These are phyloP conservation scores for Ilyonectria sp. DNA, from an alignment of 2,329 filamentous ascomycete species.

Conservation along the genomic window DNA sequence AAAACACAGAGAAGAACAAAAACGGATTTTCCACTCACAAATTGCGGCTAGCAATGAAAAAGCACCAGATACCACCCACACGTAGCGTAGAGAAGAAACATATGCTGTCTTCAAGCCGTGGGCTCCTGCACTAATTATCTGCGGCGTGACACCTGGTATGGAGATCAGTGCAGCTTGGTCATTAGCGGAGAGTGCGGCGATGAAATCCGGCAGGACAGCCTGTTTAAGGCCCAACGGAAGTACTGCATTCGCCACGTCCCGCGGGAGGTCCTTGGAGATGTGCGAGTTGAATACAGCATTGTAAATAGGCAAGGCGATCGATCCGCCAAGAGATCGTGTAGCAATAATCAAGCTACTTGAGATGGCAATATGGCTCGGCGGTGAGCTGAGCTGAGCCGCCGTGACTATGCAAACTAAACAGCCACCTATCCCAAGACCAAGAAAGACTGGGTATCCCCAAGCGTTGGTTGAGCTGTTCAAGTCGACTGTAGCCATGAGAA, in stretches of 20 bases:
- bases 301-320: constrained; percentile 55
- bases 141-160: constrained; percentile 49
- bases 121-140: constrained; percentile 48
- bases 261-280: constrained; percentile 46
- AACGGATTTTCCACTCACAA: too few species aligned
- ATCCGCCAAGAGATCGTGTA: constrained; percentile 55
- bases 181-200: constrained; percentile 45
- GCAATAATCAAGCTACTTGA: constrained; percentile 56
- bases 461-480: constrained; percentile 40
- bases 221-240: constrained; percentile 49
- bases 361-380: constrained; percentile 54
- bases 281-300: constrained; percentile 49
- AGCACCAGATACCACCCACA: too few species aligned
- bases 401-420: constrained; percentile 52
- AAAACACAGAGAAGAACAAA: too few species aligned
- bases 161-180: constrained; percentile 45
- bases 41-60: too few species aligned
- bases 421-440: constrained; percentile 54
- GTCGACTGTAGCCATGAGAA: constrained; percentile 51
- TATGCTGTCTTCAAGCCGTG: constrained; percentile 49
- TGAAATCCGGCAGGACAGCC: constrained; percentile 43
- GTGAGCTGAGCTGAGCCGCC: constrained; percentile 55
- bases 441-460: constrained; percentile 56
- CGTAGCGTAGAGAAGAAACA: not conserved
- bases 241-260: constrained; percentile 52